Evolutionary conservation across 495 filamentous ascomycete species (phyloP), one percentile per base, ranked within the genome.

Genomic region (Melanomma pulvis-pyrius): DNA sequence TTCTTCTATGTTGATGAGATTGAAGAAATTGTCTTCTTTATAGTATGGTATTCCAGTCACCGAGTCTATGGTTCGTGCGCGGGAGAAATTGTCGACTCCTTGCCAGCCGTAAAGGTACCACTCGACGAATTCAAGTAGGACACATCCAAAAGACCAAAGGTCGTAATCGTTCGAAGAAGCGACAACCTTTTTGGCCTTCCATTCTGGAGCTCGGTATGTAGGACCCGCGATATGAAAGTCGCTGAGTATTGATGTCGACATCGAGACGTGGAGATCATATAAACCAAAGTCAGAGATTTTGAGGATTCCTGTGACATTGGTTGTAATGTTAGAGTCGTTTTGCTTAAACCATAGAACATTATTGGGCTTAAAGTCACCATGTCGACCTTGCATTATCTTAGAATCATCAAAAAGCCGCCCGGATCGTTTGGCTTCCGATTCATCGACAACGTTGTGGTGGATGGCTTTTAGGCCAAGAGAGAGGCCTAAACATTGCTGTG

Each of bases 141-240:
- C 56, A 46, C 63, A 67, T 24, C 63, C 63, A 25, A 67, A 49
- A 19, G 22, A 30, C 63, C 63, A 67, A 32, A 67, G 52, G 49
- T 67, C 63, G 30, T 61, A 67, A 32, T 67, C 63, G 30, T 61
- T 60, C 9, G 55, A 39, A 5, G 60, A 15, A 1, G 13, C 17
- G 2, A 24, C 47, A 8, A 2, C 19, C 36, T 54, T 25, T 2
- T 17, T 13, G 2, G 28, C 30, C 21, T 63, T 39, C 17, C 9
- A 46, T 39, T 67, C 63, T 5, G 63, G 63, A 9, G 63, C 51
- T 47, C 63, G 19, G 24, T 67, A 67, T 9, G 63, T 54, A 1
- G 22, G 53, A 11, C 52, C 53, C 15, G 7, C 50, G 21, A 58
- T 34, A 17, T 17, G 24, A 8, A 4, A 7, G 3, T 2, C 1